Evolutionary conservation across 345 rosid genomes (phyloP), one percentile per base, ranked within the genome.

Genomic region (Iberis pinnata): DNA sequence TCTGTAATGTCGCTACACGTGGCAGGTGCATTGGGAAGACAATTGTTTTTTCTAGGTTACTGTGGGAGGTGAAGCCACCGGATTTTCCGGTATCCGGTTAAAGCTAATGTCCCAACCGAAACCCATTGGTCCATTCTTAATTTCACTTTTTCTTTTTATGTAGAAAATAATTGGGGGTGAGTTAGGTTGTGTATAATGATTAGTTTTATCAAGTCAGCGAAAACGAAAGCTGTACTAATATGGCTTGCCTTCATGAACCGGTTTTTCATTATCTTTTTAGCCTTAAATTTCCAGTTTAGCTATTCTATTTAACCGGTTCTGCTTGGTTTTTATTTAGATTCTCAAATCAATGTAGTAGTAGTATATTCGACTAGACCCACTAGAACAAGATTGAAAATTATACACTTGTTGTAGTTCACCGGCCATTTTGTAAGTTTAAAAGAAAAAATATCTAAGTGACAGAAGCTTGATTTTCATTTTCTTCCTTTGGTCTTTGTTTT

Each of bases 141-240:
- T 47, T 49, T 9, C 12, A 11, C 3, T 27, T 12, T 13, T 9
- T 35, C n/a, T 25, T 25, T 42, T 46, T 52, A 14, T 56, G 24
- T 65, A 67, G 45, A 64, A 2, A 58, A 50, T 25, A 57, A 44
- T 15, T 14, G 60, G 12, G 38, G 54, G 31, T n/a, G 80, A 68
- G 81, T 54, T 54, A 25, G 53, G 61, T 60, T 60, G 50, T 82
- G 76, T 61, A 68, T 63, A 70, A 83, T 83, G 72, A 81, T 87
- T 83, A 72, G 70, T 57, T 63, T 68, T 51, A 61, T 52, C 58
- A 64, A 69, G 68, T 70, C 78, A 73, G 70, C 77, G 74, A 70
- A 66, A 71, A 68, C 63, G 72, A 74, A 70, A 67, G 63, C 58
- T 61, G 36, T 75, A 53, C 56, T 37, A 27, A 27, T 22, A 63